These are phyloP conservation scores for Arctium lappa DNA, from an alignment of 129 eudicot genomes.

Conservation along the genomic window DNA sequence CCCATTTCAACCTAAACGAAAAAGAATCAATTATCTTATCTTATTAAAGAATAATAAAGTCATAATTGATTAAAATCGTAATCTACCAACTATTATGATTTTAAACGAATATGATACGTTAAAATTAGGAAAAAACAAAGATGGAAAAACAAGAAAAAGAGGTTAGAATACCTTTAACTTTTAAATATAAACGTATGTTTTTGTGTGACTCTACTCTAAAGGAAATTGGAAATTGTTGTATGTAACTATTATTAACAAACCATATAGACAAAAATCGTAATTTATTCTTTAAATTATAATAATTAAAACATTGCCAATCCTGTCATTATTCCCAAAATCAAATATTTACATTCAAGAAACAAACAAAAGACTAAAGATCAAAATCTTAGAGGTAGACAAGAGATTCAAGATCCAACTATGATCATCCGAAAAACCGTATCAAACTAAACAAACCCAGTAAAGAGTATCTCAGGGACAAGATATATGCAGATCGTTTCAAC, in stretches of 20 bases:
- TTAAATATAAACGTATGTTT: background rate
- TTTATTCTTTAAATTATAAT: background rate
- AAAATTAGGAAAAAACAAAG: background rate
- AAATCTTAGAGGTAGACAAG: background rate
- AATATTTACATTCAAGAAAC: conserved; percentile 27
- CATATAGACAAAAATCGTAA: no score
- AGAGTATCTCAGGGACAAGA: no score
- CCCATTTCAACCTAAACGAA: background rate
- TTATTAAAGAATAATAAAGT: background rate
- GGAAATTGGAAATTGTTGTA: background rate
- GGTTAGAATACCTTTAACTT: background rate
- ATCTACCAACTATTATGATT: background rate
- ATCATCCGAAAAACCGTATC: background rate
- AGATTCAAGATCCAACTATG: background rate
- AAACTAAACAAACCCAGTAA: background rate
- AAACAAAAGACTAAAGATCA: background rate
- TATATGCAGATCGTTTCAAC: no score
- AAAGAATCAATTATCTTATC: background rate
- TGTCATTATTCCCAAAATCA: conserved; percentile 3
- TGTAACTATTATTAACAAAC: background rate
- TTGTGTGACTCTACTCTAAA: background rate
- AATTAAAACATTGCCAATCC: background rate
- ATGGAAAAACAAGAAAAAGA: background rate
- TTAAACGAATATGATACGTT: background rate
- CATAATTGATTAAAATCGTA: background rate